Conservation (phyloP, 2,329 filamentous ascomycete genomes). For the Cordyceps pruinosa region DNA sequence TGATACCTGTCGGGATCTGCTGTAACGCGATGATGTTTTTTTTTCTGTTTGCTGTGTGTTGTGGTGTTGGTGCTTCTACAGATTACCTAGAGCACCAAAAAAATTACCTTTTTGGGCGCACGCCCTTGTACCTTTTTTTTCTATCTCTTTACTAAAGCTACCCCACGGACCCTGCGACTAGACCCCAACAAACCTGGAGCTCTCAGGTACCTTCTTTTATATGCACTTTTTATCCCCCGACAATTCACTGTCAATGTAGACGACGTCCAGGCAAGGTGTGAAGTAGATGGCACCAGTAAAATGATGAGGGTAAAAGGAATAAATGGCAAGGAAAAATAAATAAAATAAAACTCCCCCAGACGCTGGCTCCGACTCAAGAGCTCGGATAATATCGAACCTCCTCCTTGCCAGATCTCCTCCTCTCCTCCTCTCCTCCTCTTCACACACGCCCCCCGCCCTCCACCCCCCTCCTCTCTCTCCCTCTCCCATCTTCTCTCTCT, state of each 20-base stretch:
- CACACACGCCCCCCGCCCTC: slow-evolving; percentile 17
- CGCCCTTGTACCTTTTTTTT: slow-evolving; percentile 3
- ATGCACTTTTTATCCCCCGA: background rate
- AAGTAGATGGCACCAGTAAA: too few relatives aligned
- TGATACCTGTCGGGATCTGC: background rate
- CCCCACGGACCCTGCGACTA: slow-evolving; percentile 12
- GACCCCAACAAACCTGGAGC: slow-evolving; percentile 12
- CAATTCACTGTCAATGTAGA: too few relatives aligned
- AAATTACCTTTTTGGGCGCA: background rate
- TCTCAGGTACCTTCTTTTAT: slow-evolving; percentile 10
- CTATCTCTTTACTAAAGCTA: background rate
- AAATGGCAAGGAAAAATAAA: background rate
- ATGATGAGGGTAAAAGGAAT: background rate
- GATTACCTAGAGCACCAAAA: background rate
- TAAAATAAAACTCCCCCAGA: background rate
- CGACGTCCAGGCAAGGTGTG: too few relatives aligned
- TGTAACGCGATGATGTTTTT: background rate
- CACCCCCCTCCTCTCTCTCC: slow-evolving; percentile 9
- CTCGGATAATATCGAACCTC: background rate
- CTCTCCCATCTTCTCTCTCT: slow-evolving; percentile 3
- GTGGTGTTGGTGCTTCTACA: background rate
- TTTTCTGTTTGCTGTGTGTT: background rate
- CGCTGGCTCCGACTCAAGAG: background rate
- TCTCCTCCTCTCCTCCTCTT: background rate
- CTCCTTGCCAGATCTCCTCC: slow-evolving; percentile 6